Base-by-base conservation (phyloP, 148 eudicot species). In the Rhododendron ferrugineum region DNA sequence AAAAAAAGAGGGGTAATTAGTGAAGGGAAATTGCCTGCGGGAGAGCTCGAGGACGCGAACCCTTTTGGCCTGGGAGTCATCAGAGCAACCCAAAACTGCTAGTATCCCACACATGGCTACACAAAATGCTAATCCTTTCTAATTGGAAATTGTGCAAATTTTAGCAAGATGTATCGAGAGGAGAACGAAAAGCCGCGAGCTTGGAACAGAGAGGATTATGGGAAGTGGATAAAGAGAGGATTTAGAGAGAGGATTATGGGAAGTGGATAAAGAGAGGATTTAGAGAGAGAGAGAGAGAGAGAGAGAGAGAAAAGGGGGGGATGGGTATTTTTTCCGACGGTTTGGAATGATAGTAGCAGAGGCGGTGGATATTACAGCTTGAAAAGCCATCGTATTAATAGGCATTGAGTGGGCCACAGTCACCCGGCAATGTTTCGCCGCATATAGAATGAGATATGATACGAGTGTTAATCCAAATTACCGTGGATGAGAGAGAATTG, bases 41-140 rank as follows among this genome's bases (percentile, higher is more conserved):
- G 98, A 96, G 85, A 96, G 95, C 91, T 94, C 97, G 84, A 96
- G 98, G 80, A 94, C 91, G 50, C 93, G 97, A 85, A 86, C 90
- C 46, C 98, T 88, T 86, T 96, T 96, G 86, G 98, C 95, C 88
- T 93, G 98, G 82, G 96, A 96, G 87, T 93, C 95, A 87, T 94
- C 98, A 26, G 96, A 90, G 64, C 98, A 96, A 52, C 98, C 95
- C 85, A 96, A 86, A 78, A 96, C 96, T 0, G 98, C 98, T 18
- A 94, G 87, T 22, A 96, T 94, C 78, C 98, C 98, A 85, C 98
- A 96, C 98, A 94, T 96, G 85, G 49, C 58, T 58, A 60, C 49
- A 16, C 30, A 40, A 40, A 40, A 40, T 40, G 44, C 28, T 13
- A 11, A 0, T 26, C 32, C 10, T 66, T 66, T 66, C 34, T 26